Conservation (phyloP, 163 green algal genomes). For the Scenedesmus sp. region DNA sequence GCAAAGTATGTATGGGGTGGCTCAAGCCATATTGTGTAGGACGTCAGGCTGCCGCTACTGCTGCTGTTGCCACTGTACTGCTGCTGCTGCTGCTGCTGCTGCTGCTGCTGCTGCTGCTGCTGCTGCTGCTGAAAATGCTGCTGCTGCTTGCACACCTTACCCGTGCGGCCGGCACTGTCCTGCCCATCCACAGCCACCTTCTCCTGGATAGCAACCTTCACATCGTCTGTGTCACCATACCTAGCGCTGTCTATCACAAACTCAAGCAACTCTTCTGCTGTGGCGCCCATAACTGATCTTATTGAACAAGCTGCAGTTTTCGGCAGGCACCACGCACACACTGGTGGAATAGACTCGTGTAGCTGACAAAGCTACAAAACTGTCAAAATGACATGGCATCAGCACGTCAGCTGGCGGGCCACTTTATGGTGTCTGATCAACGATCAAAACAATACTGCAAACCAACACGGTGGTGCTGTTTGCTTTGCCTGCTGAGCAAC, state of each 20-base stretch:
- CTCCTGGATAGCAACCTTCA: slow-evolving; percentile 59
- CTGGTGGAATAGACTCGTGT: neutral
- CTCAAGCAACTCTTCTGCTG: slow-evolving; percentile 55
- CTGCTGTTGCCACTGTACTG: neutral
- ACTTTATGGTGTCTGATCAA: neutral
- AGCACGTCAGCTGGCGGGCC: neutral
- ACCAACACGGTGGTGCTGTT: neutral
- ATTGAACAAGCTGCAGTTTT: neutral
- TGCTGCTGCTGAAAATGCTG: neutral
- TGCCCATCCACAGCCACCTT: slow-evolving; percentile 59
- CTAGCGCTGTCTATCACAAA: slow-evolving; percentile 71
- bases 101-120: neutral
- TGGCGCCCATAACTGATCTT: neutral
- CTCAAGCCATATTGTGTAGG: no score
- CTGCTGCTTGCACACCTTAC: slow-evolving; percentile 28
- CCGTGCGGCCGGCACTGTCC: slow-evolving; percentile 65
- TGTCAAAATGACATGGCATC: neutral
- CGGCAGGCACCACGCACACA: no score
- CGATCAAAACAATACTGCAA: neutral
- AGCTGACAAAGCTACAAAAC: neutral
- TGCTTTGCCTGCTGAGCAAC: neutral
- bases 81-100: no score
- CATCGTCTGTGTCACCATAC: slow-evolving; percentile 76
- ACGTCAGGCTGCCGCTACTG: no score
- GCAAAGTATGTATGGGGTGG: no score